phyloP scores from a whole-genome alignment of 75 land plant genomes.

The Sequoiadendron giganteum region DNA sequence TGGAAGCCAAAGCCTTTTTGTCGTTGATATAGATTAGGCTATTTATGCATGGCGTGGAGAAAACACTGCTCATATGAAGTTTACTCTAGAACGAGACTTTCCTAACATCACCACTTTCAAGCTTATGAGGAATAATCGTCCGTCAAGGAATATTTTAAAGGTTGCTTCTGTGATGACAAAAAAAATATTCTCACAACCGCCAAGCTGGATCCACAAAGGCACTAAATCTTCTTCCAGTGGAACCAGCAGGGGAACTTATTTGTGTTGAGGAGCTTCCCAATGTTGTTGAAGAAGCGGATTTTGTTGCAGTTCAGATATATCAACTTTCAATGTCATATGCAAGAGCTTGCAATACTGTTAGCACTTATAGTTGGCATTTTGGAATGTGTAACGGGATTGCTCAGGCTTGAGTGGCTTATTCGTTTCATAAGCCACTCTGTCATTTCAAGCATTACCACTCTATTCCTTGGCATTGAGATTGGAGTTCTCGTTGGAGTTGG shows the following conservation, averaged over 20 bases:
- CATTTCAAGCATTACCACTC: too few species aligned
- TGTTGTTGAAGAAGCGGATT: constrained; percentile 13
- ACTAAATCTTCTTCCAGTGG: constrained; percentile 14
- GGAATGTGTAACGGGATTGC: too few species aligned
- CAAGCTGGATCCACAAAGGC: constrained; percentile 7
- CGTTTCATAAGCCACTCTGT: too few species aligned
- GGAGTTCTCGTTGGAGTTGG: too few species aligned
- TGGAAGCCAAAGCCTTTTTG: too few species aligned
- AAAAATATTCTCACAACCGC: neutral
- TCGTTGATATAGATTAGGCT: constrained; percentile 1
- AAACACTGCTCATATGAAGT: constrained; percentile 14
- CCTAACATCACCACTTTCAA: constrained; percentile 11
- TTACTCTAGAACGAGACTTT: constrained; percentile 15
- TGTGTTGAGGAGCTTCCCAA: neutral
- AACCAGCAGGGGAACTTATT: constrained; percentile 15
- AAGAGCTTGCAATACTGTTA: too few species aligned
- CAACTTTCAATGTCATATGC: too few species aligned
- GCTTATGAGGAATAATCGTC: constrained; percentile 23
- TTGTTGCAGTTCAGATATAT: constrained; percentile 17
- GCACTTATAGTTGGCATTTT: too few species aligned
- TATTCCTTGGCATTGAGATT: too few species aligned
- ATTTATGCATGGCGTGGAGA: constrained; percentile 30
- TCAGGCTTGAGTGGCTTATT: too few species aligned
- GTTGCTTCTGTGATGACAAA: constrained; percentile 16
- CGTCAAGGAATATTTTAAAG: constrained; percentile 16